Conservation (phyloP, 768 basidiomycete species). For the Suillus subluteus region DNA sequence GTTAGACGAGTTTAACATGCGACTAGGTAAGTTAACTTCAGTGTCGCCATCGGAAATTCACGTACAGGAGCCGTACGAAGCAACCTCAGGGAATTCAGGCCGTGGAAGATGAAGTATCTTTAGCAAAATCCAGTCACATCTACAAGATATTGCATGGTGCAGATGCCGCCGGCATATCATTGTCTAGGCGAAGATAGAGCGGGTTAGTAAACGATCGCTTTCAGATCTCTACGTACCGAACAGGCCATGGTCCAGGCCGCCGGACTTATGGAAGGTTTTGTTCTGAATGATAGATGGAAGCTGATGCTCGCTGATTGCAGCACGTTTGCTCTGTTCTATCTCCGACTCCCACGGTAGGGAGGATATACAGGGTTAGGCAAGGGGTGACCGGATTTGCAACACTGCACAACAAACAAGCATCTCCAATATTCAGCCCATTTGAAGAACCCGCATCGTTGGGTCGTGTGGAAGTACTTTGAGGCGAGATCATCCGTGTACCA, state of each 20-base stretch:
- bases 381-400: background rate
- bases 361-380: too few relatives aligned
- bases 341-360: background rate
- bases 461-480: background rate
- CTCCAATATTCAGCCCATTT: background rate
- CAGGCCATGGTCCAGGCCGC: background rate
- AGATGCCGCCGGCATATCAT: background rate
- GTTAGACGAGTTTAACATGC: background rate
- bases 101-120: background rate
- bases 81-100: background rate
- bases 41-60: background rate
- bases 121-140: too few relatives aligned
- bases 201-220: background rate
- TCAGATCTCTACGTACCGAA: background rate
- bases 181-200: background rate
- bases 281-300: background rate
- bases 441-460: background rate
- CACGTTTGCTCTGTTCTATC: background rate
- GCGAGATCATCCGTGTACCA: background rate
- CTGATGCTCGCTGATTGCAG: background rate
- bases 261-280: background rate
- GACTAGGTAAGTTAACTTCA: too few relatives aligned
- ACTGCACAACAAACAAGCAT: background rate
- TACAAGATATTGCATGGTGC: background rate
- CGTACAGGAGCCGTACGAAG: background rate